phyloP scores from a whole-genome alignment of 176 grass and related monocot genomes.

The Pontederia paniculata region DNA sequence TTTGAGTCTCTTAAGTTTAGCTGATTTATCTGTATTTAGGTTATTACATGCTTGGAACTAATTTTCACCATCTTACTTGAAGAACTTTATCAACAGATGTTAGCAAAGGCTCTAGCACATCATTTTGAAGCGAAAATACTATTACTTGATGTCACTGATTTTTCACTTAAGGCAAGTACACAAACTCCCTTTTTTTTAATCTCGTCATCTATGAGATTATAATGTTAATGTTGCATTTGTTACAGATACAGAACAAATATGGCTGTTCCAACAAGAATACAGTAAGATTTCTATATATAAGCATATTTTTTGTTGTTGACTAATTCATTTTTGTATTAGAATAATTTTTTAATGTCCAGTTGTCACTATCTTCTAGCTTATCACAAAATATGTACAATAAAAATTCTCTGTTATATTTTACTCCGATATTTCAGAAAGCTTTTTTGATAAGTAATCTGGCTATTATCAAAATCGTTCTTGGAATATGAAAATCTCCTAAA shows the following conservation, averaged over 20 bases:
- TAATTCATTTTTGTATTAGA: not conserved
- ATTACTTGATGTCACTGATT: slow-evolving; percentile 67
- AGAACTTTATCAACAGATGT: slow-evolving; percentile 88
- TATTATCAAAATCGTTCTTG: no score
- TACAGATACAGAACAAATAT: slow-evolving; percentile 93
- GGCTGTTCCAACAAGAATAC: slow-evolving; percentile 43
- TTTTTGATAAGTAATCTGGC: no score
- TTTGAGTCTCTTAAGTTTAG: no score
- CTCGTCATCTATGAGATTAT: not conserved
- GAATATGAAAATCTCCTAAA: not conserved
- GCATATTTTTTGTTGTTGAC: no score
- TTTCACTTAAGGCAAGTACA: slow-evolving; percentile 53
- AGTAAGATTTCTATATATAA: slow-evolving; percentile 22
- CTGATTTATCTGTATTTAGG: not conserved
- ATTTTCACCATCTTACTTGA: slow-evolving; percentile 2
- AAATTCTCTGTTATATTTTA: no score
- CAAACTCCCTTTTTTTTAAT: not conserved
- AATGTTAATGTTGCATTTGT: slow-evolving; percentile 15
- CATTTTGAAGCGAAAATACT: slow-evolving; percentile 56
- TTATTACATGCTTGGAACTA: not conserved
- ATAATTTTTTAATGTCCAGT: not conserved
- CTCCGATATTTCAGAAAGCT: no score
- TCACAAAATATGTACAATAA: no score
- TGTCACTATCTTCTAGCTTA: no score
- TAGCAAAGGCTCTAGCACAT: slow-evolving; percentile 65